phyloP scores from a whole-genome alignment of 768 basidiomycete genomes.

The Neoboletus brunneissimus region DNA sequence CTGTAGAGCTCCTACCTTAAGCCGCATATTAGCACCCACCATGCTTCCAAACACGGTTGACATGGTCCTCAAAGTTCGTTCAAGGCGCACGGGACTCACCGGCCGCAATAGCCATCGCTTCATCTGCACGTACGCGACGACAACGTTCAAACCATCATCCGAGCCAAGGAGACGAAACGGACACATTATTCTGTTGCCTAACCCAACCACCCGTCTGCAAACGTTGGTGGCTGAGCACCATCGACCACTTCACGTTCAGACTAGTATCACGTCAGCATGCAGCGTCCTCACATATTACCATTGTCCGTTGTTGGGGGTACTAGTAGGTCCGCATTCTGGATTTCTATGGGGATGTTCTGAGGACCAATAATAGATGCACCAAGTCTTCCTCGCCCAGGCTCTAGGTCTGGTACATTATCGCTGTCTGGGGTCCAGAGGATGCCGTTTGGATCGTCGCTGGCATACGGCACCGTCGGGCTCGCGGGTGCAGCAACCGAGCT shows the following conservation, averaged over 20 bases:
- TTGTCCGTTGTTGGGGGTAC: constrained; percentile 60
- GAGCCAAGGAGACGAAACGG: not conserved
- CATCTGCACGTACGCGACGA: constrained; percentile 20
- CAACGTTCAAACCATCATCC: not conserved
- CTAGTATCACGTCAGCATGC: constrained; percentile 13
- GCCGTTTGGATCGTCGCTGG: constrained; percentile 41
- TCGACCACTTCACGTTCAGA: constrained; percentile 52
- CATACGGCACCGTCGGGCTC: constrained; percentile 41
- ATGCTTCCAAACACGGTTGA: constrained; percentile 2
- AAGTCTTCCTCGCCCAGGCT: constrained; percentile 41
- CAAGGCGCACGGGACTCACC: constrained; percentile 19
- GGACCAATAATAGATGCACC: constrained; percentile 53
- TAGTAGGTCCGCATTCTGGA: constrained; percentile 54
- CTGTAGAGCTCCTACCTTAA: constrained; percentile 39
- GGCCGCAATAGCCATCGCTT: constrained; percentile 38
- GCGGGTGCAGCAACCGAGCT: constrained; percentile 29
- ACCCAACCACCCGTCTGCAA: constrained; percentile 60
- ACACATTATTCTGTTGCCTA: constrained; percentile 51
- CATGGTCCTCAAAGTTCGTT: not conserved
- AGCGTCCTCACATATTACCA: constrained; percentile 39
- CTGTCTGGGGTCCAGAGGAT: constrained; percentile 35
- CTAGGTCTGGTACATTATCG: constrained; percentile 21
- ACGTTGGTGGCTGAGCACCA: constrained; percentile 50
- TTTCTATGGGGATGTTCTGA: constrained; percentile 49
- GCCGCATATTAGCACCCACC: constrained; percentile 37